Evolutionary conservation across 2,329 filamentous ascomycete species (phyloP).

Genomic region (Xylariaceae sp.): DNA sequence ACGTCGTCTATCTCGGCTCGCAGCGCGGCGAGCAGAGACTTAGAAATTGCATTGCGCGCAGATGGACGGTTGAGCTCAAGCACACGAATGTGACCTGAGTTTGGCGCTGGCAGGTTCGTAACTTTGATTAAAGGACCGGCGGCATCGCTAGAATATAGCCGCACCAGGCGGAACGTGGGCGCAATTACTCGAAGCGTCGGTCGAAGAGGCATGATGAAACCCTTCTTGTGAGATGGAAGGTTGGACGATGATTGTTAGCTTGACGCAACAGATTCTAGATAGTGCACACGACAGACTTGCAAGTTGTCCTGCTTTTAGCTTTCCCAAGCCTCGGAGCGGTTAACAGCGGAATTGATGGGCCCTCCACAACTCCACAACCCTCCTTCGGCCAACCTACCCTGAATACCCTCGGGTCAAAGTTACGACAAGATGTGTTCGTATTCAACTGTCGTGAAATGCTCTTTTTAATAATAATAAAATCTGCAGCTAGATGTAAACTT

Average conservation of each 20-base stretch:
- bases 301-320: too few species aligned
- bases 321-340: too few species aligned
- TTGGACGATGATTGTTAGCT: not conserved
- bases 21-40: constrained; percentile 74
- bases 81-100: constrained; percentile 83
- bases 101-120: constrained; percentile 76
- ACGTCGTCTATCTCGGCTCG: constrained; percentile 76
- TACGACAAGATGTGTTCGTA: too few species aligned
- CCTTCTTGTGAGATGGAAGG: not conserved
- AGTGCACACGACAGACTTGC: too few species aligned
- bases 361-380: not conserved
- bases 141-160: constrained; percentile 51
- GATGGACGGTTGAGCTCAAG: constrained; percentile 85
- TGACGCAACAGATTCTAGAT: too few species aligned
- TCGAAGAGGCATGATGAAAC: constrained; percentile 38
- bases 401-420: not conserved
- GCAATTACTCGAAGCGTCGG: constrained; percentile 30
- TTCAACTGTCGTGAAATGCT: too few species aligned
- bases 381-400: not conserved
- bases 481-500: too few species aligned
- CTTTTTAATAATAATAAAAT: too few species aligned
- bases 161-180: constrained; percentile 29
- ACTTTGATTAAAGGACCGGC: constrained; percentile 67
- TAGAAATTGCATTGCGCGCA: constrained; percentile 91
- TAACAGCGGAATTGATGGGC: constrained; percentile 14